A percentile compares a stretch with the other conserved stretches of the same genome.
These are phyloP conservation scores for Priceomyces melissophilus DNA, from an alignment of 805 yeast genomes.

Conservation along the genomic window DNA sequence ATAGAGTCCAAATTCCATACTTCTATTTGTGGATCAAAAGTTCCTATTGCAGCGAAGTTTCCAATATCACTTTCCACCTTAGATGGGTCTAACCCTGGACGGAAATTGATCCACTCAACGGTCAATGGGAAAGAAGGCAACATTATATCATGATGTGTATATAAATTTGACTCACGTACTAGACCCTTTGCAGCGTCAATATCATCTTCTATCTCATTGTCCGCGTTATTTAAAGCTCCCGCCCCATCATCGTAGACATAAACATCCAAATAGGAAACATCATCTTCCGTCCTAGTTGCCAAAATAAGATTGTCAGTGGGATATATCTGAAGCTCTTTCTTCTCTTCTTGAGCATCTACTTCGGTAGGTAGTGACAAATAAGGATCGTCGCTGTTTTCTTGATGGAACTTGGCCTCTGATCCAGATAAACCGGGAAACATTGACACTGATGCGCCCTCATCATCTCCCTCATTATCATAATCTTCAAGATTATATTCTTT, in stretches of 20 bases:
- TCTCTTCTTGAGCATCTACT: constrained; percentile 69
- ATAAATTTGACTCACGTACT: constrained; percentile 69
- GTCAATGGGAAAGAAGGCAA: constrained; percentile 95
- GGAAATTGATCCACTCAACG: constrained; percentile 89
- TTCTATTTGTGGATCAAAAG: constrained; percentile 96
- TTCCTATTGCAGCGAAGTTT: constrained; percentile 93
- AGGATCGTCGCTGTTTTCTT: constrained; percentile 51
- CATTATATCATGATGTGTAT: constrained; percentile 96
- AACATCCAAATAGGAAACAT: constrained; percentile 85
- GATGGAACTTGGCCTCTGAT: constrained; percentile 55
- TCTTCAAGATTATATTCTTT: constrained; percentile 84
- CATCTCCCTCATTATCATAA: constrained; percentile 68
- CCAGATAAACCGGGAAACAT: constrained; percentile 71
- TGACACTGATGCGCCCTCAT: constrained; percentile 55
- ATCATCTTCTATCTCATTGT: constrained; percentile 67
- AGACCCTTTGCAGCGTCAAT: constrained; percentile 73
- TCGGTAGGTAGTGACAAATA: constrained; percentile 62
- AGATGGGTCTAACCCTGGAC: constrained; percentile 47
- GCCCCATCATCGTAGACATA: constrained; percentile 94
- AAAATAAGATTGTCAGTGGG: constrained; percentile 88
- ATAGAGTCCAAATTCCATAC: constrained; percentile 92
- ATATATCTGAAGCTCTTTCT: constrained; percentile 77
- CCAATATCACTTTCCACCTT: constrained; percentile 52
- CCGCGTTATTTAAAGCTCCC: constrained; percentile 67
- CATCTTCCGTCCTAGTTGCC: constrained; percentile 95